Conservation (phyloP, 352 stramenopile genomes). For the Phytophthora fragariae region DNA sequence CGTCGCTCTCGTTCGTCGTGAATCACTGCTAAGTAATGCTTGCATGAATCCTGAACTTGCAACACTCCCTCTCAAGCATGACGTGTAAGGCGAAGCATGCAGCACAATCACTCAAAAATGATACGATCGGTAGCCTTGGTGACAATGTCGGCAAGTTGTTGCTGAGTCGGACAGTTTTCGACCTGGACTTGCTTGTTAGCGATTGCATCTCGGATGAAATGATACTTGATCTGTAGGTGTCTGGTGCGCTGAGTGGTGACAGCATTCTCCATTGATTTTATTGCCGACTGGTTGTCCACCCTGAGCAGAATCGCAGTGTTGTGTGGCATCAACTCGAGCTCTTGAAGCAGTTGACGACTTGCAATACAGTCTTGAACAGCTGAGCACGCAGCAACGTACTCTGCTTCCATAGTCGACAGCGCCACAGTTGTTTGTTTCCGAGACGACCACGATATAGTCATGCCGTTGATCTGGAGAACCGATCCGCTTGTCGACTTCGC, state of each 20-base stretch:
- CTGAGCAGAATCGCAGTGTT: not conserved
- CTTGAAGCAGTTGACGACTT: slow-evolving; percentile 13
- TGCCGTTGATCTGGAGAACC: slow-evolving; percentile 16
- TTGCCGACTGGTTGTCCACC: slow-evolving; percentile 22
- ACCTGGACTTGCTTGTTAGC: slow-evolving; percentile 9
- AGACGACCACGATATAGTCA: slow-evolving; percentile 18
- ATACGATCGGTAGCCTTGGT: slow-evolving; percentile 17
- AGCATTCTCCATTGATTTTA: slow-evolving; percentile 21
- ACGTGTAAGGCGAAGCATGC: slow-evolving; percentile 5
- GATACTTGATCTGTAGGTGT: slow-evolving; percentile 18
- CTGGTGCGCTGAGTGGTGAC: slow-evolving; percentile 8
- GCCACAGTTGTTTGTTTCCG: slow-evolving; percentile 17
- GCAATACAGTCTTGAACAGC: slow-evolving; percentile 25
- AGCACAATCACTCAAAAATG: not conserved
- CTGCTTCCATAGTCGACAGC: slow-evolving; percentile 21
- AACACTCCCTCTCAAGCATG: not conserved
- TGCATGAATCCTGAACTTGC: not conserved
- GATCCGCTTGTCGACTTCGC: slow-evolving; percentile 18
- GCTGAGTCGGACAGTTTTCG: slow-evolving; percentile 21
- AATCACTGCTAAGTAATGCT: not conserved
- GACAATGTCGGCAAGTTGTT: slow-evolving; percentile 16
- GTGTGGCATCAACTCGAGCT: not conserved
- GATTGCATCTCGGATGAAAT: slow-evolving; percentile 21
- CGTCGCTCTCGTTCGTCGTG: not conserved
- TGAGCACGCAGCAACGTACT: slow-evolving; percentile 18